Conservation (phyloP, 2,329 filamentous ascomycete species). For the Arachnomyces sp. region DNA sequence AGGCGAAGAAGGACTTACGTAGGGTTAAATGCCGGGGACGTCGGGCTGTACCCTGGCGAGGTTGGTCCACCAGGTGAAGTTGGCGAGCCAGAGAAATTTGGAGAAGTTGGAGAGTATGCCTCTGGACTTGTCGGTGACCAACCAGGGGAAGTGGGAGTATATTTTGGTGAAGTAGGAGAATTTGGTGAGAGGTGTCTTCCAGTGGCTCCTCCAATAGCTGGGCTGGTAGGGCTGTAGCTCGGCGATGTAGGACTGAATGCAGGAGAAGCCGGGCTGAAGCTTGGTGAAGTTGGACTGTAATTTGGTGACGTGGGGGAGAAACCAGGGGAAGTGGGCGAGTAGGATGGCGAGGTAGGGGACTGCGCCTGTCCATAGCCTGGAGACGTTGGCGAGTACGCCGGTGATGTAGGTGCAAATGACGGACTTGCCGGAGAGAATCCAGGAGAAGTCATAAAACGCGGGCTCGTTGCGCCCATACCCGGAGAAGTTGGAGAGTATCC, state of each 20-base stretch:
- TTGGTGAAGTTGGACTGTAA: conserved; percentile 54
- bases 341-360: conserved; percentile 55
- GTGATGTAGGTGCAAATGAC: conserved; percentile 56
- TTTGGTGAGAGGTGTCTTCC: conserved; percentile 36
- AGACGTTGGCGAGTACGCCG: conserved; percentile 46
- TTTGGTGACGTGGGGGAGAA: conserved; percentile 53
- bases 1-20: conserved; percentile 25
- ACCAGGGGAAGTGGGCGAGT: conserved; percentile 49
- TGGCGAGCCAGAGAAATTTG: conserved; percentile 40
- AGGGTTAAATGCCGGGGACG: conserved; percentile 37
- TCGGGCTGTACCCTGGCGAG: conserved; percentile 38
- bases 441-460: conserved; percentile 48
- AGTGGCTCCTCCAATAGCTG: conserved; percentile 35
- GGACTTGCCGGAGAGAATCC: conserved; percentile 49
- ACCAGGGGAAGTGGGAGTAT: conserved; percentile 50
- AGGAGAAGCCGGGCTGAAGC: conserved; percentile 45
- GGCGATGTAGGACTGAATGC: conserved; percentile 52
- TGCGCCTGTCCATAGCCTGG: conserved; percentile 52
- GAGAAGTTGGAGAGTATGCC: conserved; percentile 44
- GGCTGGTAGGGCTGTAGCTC: conserved; percentile 50
- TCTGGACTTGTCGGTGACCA: conserved; percentile 42
- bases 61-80: conserved; percentile 35
- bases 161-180: conserved; percentile 46
- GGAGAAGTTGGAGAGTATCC: conserved; percentile 71
- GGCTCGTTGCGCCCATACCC: conserved; percentile 51